Base-by-base conservation (phyloP, 2,329 filamentous ascomycete species). In the Fusarium sulawesiense region DNA sequence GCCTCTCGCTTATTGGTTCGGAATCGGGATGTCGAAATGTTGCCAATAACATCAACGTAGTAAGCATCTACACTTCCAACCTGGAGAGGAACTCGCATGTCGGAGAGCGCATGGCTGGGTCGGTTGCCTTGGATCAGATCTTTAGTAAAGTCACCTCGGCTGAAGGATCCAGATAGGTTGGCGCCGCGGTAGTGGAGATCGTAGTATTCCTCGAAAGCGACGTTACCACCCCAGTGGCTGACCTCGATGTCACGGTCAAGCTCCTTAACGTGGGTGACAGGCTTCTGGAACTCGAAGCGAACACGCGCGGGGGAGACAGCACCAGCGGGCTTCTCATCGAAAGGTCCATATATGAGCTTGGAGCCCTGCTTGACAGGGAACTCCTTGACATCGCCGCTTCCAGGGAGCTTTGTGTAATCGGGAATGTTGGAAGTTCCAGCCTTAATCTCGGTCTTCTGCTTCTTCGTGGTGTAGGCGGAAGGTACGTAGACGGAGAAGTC, bases 361-460 rank as follows among this genome's bases (percentile, higher is more conserved):
- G 90, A 86, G 68, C 96, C 96, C 81, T 94, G 90, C 83, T 93
- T 94, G 79, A 93, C 87, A 3, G 95, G 94, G 70, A 85, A 87
- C 70, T 86, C 83, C 73, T 92, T 88, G 56, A 87, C 85, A 67
- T 88, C 89, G 45, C 87, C 87, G 53, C 63, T 77, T 47, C 86
- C 87, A 21, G 87, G 85, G 20, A 97, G 86, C 69, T 88, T 90
- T 56, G 93, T 97, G 81, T 93, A 97, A 77, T 98, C 93, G 60
- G 94, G 92, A 29, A 97, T 87, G 74, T 93, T 91, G 57, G 89
- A 91, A 49, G 92, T 88, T 29, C 49, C 49, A 74, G 97, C 90
- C 84, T 98, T 98, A 82, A 99, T 82, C 82, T 98, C 97, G 41
- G 96, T 98, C 88, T 98, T 98, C 80, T 99, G 96, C 84, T 97